phyloP scores from a whole-genome alignment of 306 rosid species.

The Nissolia schottii region DNA sequence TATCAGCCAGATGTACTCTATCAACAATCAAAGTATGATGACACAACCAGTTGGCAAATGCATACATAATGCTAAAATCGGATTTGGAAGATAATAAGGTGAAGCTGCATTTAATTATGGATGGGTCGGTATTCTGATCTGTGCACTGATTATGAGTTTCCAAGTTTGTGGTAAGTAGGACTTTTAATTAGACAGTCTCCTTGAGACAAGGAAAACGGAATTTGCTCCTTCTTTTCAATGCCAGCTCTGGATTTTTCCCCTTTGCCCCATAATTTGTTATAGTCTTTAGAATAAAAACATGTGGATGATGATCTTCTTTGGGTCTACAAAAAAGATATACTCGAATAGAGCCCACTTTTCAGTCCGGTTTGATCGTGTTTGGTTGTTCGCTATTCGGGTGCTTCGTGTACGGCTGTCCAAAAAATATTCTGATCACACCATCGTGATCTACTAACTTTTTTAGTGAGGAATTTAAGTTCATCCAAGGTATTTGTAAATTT shows the following conservation, averaged over 20 bases:
- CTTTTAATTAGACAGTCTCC: constrained; percentile 29
- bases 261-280: background rate
- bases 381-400: no score
- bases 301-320: constrained; percentile 41
- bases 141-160: background rate
- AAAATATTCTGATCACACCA: no score
- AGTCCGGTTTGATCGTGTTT: no score
- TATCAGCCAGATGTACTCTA: background rate
- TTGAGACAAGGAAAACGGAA: constrained; percentile 40
- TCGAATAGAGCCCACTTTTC: no score
- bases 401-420: no score
- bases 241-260: constrained; percentile 34
- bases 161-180: constrained; percentile 26
- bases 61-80: background rate
- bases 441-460: no score
- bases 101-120: constrained; percentile 1
- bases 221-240: constrained; percentile 37
- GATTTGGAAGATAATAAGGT: constrained; percentile 1
- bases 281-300: constrained; percentile 23
- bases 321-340: constrained; percentile 20
- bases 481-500: no score
- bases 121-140: background rate
- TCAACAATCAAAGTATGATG: background rate
- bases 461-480: no score
- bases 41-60: background rate